Percentiles rank a stretch among this genome's conserved stretches.
phyloP scores from a whole-genome alignment of 345 rosid species.

The Gossypium bickii region DNA sequence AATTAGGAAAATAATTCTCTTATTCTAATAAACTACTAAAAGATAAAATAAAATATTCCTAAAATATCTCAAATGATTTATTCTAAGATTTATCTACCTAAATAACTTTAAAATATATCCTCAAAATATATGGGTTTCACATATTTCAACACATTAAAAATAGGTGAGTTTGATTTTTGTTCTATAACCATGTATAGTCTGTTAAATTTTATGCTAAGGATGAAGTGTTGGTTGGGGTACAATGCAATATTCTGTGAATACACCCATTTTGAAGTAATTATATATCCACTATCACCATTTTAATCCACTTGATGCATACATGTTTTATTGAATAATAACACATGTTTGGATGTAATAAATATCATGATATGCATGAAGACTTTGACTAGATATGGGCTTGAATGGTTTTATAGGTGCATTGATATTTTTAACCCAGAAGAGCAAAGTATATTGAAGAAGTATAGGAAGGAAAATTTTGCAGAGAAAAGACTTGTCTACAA shows the following conservation, averaged over 20 bases:
- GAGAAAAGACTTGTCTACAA: conserved; percentile 55
- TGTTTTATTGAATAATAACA: not conserved
- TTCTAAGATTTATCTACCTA: no score
- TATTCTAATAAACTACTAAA: no score
- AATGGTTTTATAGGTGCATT: conserved; percentile 58
- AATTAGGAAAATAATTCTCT: no score
- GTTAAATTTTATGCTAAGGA: not conserved
- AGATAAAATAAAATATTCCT: no score
- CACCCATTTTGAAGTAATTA: not conserved
- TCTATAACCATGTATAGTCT: not conserved
- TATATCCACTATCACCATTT: not conserved
- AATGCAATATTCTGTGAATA: not conserved
- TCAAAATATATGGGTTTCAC: no score
- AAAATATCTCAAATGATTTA: no score
- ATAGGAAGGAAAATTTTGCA: conserved; percentile 83
- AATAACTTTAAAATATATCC: no score
- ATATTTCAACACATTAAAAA: no score
- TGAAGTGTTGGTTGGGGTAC: not conserved
- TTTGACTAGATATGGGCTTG: conserved; percentile 3
- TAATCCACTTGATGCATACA: not conserved
- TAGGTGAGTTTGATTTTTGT: no score
- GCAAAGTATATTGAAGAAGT: conserved; percentile 68
- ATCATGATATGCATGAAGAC: not conserved
- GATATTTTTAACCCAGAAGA: conserved; percentile 79
- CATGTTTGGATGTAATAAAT: not conserved